Evolutionary conservation across 2,329 filamentous ascomycete species (phyloP).

Genomic region (Parastagonospora avenae): DNA sequence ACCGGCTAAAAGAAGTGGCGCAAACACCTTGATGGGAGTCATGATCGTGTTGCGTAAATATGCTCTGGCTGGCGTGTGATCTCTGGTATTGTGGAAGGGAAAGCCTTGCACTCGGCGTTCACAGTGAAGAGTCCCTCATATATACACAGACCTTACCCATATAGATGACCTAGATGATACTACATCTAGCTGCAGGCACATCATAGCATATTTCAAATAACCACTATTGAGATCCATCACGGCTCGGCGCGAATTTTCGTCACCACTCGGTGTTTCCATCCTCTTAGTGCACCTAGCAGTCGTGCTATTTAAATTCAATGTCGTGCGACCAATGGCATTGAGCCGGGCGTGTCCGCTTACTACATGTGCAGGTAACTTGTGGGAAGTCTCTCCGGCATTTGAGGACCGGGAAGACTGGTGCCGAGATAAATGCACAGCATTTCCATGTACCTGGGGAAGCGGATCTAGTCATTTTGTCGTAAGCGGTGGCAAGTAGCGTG

Average conservation of each 20-base stretch:
- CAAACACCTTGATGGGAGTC: constrained; percentile 14
- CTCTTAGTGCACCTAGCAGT: constrained; percentile 4
- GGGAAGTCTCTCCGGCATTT: too few relatives aligned
- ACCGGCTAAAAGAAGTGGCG: constrained; percentile 22
- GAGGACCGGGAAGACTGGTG: neutral
- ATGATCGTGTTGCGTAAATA: neutral
- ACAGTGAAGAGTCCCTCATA: neutral
- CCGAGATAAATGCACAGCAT: neutral
- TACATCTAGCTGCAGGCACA: constrained; percentile 4
- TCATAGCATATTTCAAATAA: constrained; percentile 3
- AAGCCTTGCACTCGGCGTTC: neutral
- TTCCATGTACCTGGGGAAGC: too few relatives aligned
- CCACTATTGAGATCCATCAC: neutral
- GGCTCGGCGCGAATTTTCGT: neutral
- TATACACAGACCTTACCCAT: neutral
- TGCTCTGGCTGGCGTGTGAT: neutral
- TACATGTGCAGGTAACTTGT: neutral
- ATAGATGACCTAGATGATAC: too few relatives aligned
- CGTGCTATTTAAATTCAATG: constrained; percentile 2
- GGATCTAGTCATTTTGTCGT: neutral
- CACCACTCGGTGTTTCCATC: neutral
- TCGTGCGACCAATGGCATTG: constrained; percentile 11
- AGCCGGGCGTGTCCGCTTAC: neutral
- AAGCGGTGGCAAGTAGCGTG: neutral
- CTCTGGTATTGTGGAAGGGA: neutral